phyloP scores from a whole-genome alignment of 2,329 filamentous ascomycete genomes.

The Aspergillus awamori region DNA sequence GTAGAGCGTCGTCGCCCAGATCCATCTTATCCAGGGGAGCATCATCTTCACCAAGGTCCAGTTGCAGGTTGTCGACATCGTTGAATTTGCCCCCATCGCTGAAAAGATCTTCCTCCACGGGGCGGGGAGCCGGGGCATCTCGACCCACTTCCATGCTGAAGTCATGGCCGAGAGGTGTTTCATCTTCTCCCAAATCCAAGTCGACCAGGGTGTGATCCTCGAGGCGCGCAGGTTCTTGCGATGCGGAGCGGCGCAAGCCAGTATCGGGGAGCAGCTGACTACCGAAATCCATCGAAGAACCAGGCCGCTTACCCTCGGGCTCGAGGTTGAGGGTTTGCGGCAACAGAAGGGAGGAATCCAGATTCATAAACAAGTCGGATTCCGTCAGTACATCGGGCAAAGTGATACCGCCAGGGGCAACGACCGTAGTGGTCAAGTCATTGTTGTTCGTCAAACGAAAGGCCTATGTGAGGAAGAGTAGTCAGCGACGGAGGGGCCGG shows the following conservation, averaged over 20 bases:
- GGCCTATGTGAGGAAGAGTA: slow-evolving; percentile 59
- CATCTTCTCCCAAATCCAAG: slow-evolving; percentile 67
- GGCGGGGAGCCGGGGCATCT: slow-evolving; percentile 71
- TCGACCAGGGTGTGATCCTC: slow-evolving; percentile 75
- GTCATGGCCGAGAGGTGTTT: slow-evolving; percentile 67
- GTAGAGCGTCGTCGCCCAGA: slow-evolving; percentile 34
- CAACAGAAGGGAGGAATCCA: slow-evolving; percentile 80
- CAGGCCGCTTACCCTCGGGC: slow-evolving; percentile 39
- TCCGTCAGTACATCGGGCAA: slow-evolving; percentile 92
- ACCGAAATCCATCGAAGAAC: slow-evolving; percentile 56
- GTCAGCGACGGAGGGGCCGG: slow-evolving; percentile 34
- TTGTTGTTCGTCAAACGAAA: slow-evolving; percentile 95
- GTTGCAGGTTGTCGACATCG: slow-evolving; percentile 52
- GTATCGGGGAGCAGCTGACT: slow-evolving; percentile 80
- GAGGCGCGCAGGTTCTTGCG: slow-evolving; percentile 55
- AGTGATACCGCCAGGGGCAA: slow-evolving; percentile 81
- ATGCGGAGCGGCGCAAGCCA: slow-evolving; percentile 48
- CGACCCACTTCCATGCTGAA: slow-evolving; percentile 85
- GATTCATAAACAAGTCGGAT: slow-evolving; percentile 83
- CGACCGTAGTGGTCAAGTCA: slow-evolving; percentile 81
- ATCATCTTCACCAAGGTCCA: slow-evolving; percentile 53
- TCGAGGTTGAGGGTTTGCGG: slow-evolving; percentile 65
- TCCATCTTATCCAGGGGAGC: slow-evolving; percentile 46
- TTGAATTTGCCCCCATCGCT: slow-evolving; percentile 67
- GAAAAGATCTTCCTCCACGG: slow-evolving; percentile 58